Evolutionary conservation across 495 filamentous ascomycete genomes (phyloP).

Genomic region (Aspergillus leporis): DNA sequence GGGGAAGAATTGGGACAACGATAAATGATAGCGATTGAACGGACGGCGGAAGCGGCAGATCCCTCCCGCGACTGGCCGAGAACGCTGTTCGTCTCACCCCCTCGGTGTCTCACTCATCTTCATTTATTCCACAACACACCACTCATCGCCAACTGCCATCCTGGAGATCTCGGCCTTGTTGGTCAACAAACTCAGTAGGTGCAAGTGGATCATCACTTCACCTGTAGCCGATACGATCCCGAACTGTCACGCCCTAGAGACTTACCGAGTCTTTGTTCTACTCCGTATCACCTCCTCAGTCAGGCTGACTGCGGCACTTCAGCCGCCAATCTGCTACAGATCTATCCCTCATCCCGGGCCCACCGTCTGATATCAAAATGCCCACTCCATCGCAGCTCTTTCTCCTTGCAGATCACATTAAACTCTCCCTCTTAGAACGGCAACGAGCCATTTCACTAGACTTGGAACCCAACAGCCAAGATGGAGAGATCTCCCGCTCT

Average conservation of each 20-base stretch:
- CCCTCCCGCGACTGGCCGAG: constrained; percentile 2
- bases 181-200: too few species aligned
- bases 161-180: not conserved
- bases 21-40: constrained; percentile 5
- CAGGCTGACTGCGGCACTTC: constrained; percentile 2
- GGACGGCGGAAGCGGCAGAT: constrained; percentile 8
- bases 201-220: too few species aligned
- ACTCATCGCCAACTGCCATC: constrained; percentile 4
- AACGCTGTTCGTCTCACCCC: not conserved
- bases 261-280: not conserved
- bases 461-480: constrained; percentile 79
- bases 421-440: constrained; percentile 69
- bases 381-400: constrained; percentile 56
- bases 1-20: constrained; percentile 2
- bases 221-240: too few species aligned
- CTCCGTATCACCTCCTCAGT: constrained; percentile 10
- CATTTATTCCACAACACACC: not conserved
- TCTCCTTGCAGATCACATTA: constrained; percentile 57
- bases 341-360: constrained; percentile 5
- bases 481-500: constrained; percentile 85
- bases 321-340: not conserved
- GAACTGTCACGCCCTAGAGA: too few species aligned
- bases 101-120: constrained; percentile 3
- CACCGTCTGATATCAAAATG: constrained; percentile 42
- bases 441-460: constrained; percentile 87